Evolutionary conservation across 768 basidiomycete species (phyloP), one percentile per base, ranked within the genome.

Genomic region (Suillus cothurnatus): DNA sequence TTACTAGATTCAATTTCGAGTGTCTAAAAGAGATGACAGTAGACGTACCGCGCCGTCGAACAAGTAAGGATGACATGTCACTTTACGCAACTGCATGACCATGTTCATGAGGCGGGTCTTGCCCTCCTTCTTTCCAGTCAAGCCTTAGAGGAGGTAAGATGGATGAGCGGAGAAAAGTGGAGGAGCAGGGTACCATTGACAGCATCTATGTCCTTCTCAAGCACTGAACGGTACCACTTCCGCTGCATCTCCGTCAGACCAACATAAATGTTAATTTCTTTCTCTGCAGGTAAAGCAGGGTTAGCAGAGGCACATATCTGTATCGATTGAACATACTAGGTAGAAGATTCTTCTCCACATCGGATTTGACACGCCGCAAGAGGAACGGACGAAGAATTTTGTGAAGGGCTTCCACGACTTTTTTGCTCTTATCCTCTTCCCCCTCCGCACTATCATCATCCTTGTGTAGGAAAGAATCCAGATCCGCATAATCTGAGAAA

Each of bases 141-240:
- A 81, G 47, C 94, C 93, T 93, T 66, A 12, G 1, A n/a, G 15
- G 26, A 3, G 45, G 2, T 66, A 43, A 66, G 55, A 58, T 38
- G 55, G 31, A 11, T 4, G 34, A 43, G 36, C 1, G 14, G 11
- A 57, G 7, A 21, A 32, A 11, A 55, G 5, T 15, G 2, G 15
- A 62, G 3, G 14, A 39, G 43, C 34, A 36, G 75, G 85, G 52
- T 64, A 88, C 95, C 95, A 73, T 98, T 98, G 49, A 99, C 97
- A 11, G 97, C 97, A 72, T 99, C 97, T 63, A 99, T 98, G 74
- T 99, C 97, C 80, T 99, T 99, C 79, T 98, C 95, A 64, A 99
- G 78, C 8, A 99, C 91, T 2, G 89, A 93, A 36, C 94, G 90
- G 77, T 99, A 99, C 97, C 97, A 98, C 74, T 96, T 98, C 34